A percentile compares a stretch with the other conserved stretches of the same genome.
Conservation (phyloP, 768 basidiomycete species). For the Suillus plorans region DNA sequence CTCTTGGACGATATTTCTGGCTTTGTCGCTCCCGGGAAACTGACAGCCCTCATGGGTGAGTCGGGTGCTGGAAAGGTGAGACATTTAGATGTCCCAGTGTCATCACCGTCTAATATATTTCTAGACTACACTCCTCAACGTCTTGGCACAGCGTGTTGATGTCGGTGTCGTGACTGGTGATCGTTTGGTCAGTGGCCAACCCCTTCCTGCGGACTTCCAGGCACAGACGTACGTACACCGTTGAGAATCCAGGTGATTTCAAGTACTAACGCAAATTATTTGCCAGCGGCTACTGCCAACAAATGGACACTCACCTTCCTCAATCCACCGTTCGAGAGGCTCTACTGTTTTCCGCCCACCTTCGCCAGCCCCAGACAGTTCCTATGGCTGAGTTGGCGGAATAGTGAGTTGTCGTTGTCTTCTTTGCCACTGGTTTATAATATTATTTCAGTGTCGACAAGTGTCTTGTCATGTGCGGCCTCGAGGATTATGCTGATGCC, state of each 20-base stretch:
- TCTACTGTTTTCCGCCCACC: constrained; percentile 80
- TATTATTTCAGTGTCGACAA: constrained; percentile 53
- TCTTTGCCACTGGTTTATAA: background rate
- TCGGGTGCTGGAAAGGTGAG: constrained; percentile 62
- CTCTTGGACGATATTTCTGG: constrained; percentile 77
- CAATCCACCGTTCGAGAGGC: constrained; percentile 85
- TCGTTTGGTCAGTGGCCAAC: constrained; percentile 63
- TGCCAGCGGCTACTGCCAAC: constrained; percentile 41
- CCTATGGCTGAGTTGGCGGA: constrained; percentile 71
- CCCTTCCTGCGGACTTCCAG: constrained; percentile 53
- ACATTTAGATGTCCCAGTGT: background rate
- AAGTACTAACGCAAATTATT: constrained; percentile 23
- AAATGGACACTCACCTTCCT: constrained; percentile 84
- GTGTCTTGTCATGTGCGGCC: constrained; percentile 79
- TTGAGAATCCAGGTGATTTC: constrained; percentile 60
- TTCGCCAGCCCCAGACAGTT: constrained; percentile 72
- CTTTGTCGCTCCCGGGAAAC: constrained; percentile 82
- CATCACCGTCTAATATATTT: constrained; percentile 34
- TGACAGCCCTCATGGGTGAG: constrained; percentile 88
- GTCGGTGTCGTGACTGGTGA: constrained; percentile 67
- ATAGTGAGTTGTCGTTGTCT: constrained; percentile 35
- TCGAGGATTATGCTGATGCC: constrained; percentile 82
- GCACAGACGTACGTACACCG: constrained; percentile 62
- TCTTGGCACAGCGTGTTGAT: constrained; percentile 69
- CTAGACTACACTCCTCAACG: constrained; percentile 73